Base-by-base conservation (phyloP, 805 yeast species). In the Candida endomychidarum region DNA sequence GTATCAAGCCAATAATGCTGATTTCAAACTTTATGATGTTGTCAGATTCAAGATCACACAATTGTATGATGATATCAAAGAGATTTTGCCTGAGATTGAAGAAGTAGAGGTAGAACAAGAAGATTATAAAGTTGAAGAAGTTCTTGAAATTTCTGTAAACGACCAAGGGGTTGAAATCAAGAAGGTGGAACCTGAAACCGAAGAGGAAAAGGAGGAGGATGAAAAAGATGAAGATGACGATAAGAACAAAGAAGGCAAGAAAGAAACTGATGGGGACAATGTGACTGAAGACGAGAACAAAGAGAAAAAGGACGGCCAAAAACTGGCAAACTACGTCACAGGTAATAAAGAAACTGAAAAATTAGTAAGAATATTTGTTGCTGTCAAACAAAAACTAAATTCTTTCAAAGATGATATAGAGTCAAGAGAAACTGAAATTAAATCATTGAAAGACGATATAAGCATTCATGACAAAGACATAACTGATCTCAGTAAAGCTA, bases 301-400 rank as follows among this genome's bases (percentile, higher is more conserved):
- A 11, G 17, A 23, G 14, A 19, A 18, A n/a, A 18, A 5, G 15
- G 21, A 21, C 11, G 8, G 17, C 12, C 21, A 3, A 4, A 19
- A 20, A 15, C 14, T 19, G 16, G 5, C 9, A 8, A 2, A 16
- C 4, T 14, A 8, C 21, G 2, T 33, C 9, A 32, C 27, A 38
- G 44, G 47, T 16, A 46, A 46, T 30, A 21, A 19, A 10, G 47
- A 44, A 31, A 47, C 51, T 18, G 37, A 37, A 24, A 39, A 14
- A 18, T 26, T 39, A 29, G 14, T 26, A 10, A 41, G 33, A 20
- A 36, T 43, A 12, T 17, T 18, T 20, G 19, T 25, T 15, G 41
- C 36, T 4, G 21, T 47, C 9, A 16, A 24, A 21, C 23, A 28
- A 17, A 36, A 18, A 19, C 9, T 29, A 23, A 15, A 39, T 25